phyloP scores from a whole-genome alignment of 352 stramenopile species.

The Blastocystis sp. region DNA sequence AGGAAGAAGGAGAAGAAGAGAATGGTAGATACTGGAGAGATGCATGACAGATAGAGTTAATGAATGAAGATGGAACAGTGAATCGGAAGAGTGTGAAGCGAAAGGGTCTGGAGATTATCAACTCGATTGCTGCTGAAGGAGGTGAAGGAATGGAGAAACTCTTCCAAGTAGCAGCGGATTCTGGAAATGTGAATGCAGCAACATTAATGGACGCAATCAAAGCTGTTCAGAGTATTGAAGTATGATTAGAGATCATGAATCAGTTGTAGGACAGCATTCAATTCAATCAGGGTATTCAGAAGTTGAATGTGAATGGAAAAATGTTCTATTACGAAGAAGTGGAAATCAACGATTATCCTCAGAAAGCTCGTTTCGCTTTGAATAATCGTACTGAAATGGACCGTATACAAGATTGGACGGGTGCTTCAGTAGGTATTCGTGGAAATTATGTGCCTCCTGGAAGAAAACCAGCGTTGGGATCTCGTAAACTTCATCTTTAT shows the following conservation, averaged over 20 bases:
- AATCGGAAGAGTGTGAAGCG: slow-evolving; percentile 44
- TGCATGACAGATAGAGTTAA: slow-evolving; percentile 1
- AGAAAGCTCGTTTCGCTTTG: slow-evolving; percentile 76
- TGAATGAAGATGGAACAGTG: slow-evolving; percentile 59
- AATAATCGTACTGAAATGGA: slow-evolving; percentile 68
- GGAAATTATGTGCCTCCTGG: slow-evolving; percentile 78
- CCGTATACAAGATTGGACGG: slow-evolving; percentile 77
- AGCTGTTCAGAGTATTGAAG: slow-evolving; percentile 75
- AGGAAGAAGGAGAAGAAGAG: neutral
- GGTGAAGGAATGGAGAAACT: slow-evolving; percentile 44
- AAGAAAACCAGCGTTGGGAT: slow-evolving; percentile 74
- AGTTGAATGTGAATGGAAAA: slow-evolving; percentile 63
- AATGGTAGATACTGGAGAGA: neutral
- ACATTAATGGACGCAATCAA: slow-evolving; percentile 75
- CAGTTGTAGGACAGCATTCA: slow-evolving; percentile 54
- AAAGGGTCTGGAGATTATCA: slow-evolving; percentile 36
- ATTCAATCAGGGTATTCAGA: slow-evolving; percentile 43
- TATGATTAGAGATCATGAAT: slow-evolving; percentile 66
- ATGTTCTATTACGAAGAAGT: slow-evolving; percentile 79
- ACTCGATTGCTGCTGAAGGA: slow-evolving; percentile 6
- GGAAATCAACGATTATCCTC: slow-evolving; percentile 86
- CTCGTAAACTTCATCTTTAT: slow-evolving; percentile 76
- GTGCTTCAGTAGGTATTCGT: slow-evolving; percentile 76
- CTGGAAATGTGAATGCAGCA: slow-evolving; percentile 68
- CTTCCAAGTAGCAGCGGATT: slow-evolving; percentile 5